Percentiles rank a stretch among this genome's conserved stretches.
Conservation (phyloP, 495 filamentous ascomycete genomes). For the Hypoxylon cercidicola region DNA sequence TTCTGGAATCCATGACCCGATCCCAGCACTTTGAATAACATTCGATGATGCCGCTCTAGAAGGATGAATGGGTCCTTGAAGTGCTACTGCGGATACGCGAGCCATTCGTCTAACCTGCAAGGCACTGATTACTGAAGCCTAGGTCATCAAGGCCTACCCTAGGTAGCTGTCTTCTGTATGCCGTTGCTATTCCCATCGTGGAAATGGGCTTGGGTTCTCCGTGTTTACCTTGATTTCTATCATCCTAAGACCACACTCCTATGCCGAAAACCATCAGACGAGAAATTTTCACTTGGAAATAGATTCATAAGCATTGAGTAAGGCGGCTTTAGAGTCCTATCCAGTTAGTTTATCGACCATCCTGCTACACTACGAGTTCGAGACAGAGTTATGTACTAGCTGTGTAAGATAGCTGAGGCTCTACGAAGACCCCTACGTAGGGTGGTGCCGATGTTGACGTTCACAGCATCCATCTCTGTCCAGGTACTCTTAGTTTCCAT, state of each 20-base stretch:
- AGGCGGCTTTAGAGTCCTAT: neutral
- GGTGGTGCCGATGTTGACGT: no score
- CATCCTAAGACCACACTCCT: neutral
- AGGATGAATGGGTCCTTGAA: neutral
- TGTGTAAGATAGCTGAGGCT: no score
- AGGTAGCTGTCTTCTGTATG: neutral
- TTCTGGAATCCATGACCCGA: neutral
- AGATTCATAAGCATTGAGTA: conserved; percentile 6
- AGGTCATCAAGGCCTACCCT: neutral
- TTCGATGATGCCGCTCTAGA: conserved; percentile 8
- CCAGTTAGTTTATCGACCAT: neutral
- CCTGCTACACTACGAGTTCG: no score
- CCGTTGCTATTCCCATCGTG: neutral
- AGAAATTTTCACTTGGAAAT: neutral
- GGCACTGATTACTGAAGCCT: neutral
- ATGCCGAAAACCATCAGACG: neutral
- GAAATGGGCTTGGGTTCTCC: neutral
- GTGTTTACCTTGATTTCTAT: neutral
- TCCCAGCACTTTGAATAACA: conserved; percentile 10
- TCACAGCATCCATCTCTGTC: no score
- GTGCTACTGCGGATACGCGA: neutral
- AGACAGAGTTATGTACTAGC: no score
- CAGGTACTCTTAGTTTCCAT: no score
- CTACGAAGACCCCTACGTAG: no score
- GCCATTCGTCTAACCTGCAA: neutral